Evolutionary conservation across 208 protist species (phyloP), one percentile per base, ranked within the genome.

Genomic region (Herpetomonas tarakana): DNA sequence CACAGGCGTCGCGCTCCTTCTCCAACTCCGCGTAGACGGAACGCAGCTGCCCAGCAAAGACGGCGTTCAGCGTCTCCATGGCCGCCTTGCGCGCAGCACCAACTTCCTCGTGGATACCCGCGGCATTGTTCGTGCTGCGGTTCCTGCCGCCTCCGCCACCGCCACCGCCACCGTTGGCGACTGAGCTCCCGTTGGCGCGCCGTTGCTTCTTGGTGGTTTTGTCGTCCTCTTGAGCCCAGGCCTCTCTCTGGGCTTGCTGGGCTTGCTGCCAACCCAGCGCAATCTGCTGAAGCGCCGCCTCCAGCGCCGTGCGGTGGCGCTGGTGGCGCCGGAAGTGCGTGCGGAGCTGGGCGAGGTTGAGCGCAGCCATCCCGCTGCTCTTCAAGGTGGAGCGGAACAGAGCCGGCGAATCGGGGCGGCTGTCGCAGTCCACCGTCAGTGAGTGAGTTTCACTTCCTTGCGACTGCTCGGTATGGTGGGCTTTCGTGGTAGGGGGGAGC

Each of bases 321-420:
- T 86, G 73, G 30, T 90, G 83, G 44, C 81, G 78, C 7, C 69
- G 50, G 46, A 91, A 82, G 54, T 88, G 81, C n/a, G 69, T 62
- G 3, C 81, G 78, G 12, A 94, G 76, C 65, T 90, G 77, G 49
- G 58, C 68, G 1, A 94, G 61, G 3, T 72, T 86, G 58, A 94
- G 57, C 62, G 76, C 74, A n/a, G 45, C 35, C 29, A 74, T 47
- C 9, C 78, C 71, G 3, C 58, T 21, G 30, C 19, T 52, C 39
- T 30, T 22, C 47, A 68, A 18, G 7, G 57, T 73, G 0, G 18
- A 18, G 21, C 22, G 29, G 12, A 24, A 9, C 24, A 44, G 55
- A 30, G 6, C 28, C 26, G 6, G 19, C 24, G 25, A 18, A 46
- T 25, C 25, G 35, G 2, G 18, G 12, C 18, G 16, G 39, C 16